Evolutionary conservation across 2,329 filamentous ascomycete species (phyloP), one percentile per base, ranked within the genome.

Genomic region (Phoma sp.): DNA sequence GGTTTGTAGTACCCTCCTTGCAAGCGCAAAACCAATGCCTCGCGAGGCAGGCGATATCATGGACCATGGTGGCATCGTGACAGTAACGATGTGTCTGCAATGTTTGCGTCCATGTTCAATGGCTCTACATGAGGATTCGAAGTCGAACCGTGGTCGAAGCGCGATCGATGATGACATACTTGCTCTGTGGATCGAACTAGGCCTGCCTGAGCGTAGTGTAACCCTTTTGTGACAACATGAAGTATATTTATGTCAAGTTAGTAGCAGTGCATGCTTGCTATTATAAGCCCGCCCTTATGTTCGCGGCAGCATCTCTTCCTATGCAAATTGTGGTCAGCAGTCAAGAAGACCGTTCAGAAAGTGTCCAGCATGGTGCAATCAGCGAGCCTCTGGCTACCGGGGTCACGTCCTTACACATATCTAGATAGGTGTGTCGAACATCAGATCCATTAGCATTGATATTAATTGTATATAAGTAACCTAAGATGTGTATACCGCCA

Each of bases 21-120:
- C 82, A 23, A 89, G 75, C 34, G 85, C 82, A 57, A 86, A 82
- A 14, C 86, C 87, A 61, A 89, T 84, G 58, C 87, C 86, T 59
- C 85, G 78, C 7, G 84, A 88, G 25, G 85, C 81, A 2, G 87
- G 87, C 11, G 81, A 82, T 5, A 85, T 76, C 15, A 85, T 69
- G 14, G 75, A 75, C 79, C 80, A 82, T 12, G 79, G 78, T 45
- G 72, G 69, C 78, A 81, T 80, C 14, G 20, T 46, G 29, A 48
- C 6, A 26, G 20, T 11, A 33, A 15, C 9, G n/a, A 4, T 5
- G 2, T 28, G 7, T 37, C 32, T 53, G 23, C 17, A 34, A 23
- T n/a, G 7, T 18, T 9, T 1, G 14, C 2, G 4, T 17, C 20
- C 59, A 65, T 65, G 21, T 36, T 56, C n/a, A 12, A 21, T n/a